Conservation (phyloP, 306 rosid genomes). For the Prunus padus region DNA sequence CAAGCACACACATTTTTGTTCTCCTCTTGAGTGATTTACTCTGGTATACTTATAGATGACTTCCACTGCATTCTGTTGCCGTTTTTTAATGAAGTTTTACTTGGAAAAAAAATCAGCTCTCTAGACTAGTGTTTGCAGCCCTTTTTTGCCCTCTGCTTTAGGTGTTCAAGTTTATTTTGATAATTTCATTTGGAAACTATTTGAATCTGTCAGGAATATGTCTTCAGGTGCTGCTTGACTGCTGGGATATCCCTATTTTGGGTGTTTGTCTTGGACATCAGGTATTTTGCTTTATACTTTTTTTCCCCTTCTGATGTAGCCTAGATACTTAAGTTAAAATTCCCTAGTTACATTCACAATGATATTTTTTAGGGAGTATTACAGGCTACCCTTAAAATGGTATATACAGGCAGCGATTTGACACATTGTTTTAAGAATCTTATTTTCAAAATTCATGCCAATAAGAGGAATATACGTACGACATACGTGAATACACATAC, state of each 20-base stretch:
- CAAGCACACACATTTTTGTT: neutral
- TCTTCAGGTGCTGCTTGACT: constrained; percentile 69
- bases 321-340: neutral
- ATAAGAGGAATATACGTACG: neutral
- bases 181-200: constrained; percentile 26
- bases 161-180: constrained; percentile 2
- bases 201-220: constrained; percentile 73
- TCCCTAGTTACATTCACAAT: neutral
- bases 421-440: too few relatives aligned
- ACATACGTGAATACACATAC: neutral
- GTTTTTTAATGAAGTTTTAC: neutral
- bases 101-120: neutral
- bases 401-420: neutral
- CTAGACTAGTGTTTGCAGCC: neutral
- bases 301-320: neutral
- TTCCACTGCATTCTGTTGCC: neutral
- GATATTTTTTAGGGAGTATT: neutral
- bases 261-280: constrained; percentile 99
- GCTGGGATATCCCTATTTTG: constrained; percentile 84
- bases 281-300: constrained; percentile 44
- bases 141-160: neutral
- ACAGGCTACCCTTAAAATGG: neutral
- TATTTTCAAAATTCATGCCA: neutral
- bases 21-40: neutral
- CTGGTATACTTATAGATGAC: neutral